A percentile compares a stretch with the other conserved stretches of the same genome.
Conservation (phyloP, 805 yeast genomes). For the Nakazawaea peltata region DNA sequence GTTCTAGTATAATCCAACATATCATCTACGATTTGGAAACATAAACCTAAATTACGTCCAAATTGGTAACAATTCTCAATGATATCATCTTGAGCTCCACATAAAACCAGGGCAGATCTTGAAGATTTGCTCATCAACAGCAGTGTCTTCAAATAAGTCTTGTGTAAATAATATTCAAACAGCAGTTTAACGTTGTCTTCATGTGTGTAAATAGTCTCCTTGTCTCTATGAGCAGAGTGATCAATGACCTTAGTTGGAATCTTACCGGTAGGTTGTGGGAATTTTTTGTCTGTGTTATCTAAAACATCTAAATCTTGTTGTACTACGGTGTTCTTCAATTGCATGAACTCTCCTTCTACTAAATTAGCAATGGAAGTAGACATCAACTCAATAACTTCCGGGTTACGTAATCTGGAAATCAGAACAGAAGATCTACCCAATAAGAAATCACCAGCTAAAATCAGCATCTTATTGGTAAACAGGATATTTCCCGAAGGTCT, state of each 20-base stretch:
- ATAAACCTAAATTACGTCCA: conserved; percentile 88
- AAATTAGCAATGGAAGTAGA: conserved; percentile 94
- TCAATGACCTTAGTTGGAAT: conserved; percentile 57
- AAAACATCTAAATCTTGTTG: conserved; percentile 37
- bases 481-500: conserved; percentile 89
- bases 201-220: conserved; percentile 34
- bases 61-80: conserved; percentile 84
- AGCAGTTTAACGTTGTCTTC: conserved; percentile 72
- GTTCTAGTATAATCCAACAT: conserved; percentile 92
- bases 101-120: conserved; percentile 85
- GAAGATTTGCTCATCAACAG: conserved; percentile 90
- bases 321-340: conserved; percentile 84
- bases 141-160: conserved; percentile 93
- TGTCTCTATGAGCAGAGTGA: conserved; percentile 30
- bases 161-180: conserved; percentile 90
- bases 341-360: conserved; percentile 99
- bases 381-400: conserved; percentile 94
- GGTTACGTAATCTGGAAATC: conserved; percentile 83
- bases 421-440: conserved; percentile 96
- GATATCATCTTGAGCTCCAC: conserved; percentile 71
- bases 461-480: conserved; percentile 95
- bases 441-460: conserved; percentile 91
- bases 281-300: conserved; percentile 31
- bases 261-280: conserved; percentile 55
- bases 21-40: conserved; percentile 95